phyloP scores from a whole-genome alignment of 2,329 filamentous ascomycete species.

The Trichophyton rubrum region DNA sequence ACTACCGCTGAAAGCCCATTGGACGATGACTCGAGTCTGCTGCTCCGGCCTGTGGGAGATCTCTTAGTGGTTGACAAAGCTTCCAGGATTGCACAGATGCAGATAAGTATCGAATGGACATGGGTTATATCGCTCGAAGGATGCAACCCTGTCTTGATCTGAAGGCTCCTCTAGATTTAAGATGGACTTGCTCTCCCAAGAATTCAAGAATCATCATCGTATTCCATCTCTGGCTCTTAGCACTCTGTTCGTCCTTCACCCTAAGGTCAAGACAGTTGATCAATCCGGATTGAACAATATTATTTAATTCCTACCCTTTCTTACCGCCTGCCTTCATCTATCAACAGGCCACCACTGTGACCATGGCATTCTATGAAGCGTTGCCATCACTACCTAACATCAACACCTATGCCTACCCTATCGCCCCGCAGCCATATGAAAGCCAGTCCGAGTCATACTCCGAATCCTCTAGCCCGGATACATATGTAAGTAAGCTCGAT shows the following conservation, averaged over 20 bases:
- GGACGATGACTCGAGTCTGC: background rate
- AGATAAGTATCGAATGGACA: background rate
- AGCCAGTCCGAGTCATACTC: slow-evolving; percentile 1
- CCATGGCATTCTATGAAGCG: background rate
- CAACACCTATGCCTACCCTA: background rate
- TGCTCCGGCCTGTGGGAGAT: background rate
- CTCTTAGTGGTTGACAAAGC: background rate
- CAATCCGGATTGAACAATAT: background rate
- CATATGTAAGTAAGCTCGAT: background rate
- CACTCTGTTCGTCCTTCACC: background rate
- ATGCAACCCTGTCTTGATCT: background rate
- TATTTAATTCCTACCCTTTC: background rate
- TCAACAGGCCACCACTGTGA: background rate
- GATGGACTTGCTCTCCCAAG: background rate
- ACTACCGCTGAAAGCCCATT: background rate
- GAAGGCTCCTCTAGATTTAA: background rate
- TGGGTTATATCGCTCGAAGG: background rate
- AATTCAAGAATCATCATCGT: background rate
- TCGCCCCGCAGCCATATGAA: background rate
- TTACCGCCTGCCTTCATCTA: background rate
- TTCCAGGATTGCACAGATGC: background rate
- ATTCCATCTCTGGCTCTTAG: background rate
- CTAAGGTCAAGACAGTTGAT: background rate
- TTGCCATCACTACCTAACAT: slow-evolving; percentile 21
- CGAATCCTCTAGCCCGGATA: background rate